Evolutionary conservation across 1,284 basidiomycete species (phyloP).

Genomic region (Laetiporus sulphureus): DNA sequence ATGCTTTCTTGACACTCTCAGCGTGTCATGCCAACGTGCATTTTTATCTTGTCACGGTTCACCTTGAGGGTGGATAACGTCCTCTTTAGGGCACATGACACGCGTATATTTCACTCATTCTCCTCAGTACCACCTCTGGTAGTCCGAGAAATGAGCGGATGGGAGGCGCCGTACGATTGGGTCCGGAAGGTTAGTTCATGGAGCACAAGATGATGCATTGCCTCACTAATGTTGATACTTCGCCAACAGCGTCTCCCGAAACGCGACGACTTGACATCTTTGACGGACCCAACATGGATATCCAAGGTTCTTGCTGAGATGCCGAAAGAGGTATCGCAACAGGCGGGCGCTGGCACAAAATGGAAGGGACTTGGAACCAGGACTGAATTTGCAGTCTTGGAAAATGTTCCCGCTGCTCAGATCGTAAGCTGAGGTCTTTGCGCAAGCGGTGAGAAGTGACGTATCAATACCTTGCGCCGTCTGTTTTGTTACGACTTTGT

Average conservation of each 20-base stretch:
- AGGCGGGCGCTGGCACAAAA: constrained; percentile 56
- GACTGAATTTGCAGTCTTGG: constrained; percentile 31
- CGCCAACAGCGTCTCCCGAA: constrained; percentile 61
- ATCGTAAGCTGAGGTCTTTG: no score
- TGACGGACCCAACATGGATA: constrained; percentile 88
- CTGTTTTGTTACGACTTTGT: no score
- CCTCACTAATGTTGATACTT: no score
- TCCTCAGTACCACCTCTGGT: constrained; percentile 50
- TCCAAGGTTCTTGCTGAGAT: constrained; percentile 68
- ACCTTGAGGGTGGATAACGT: constrained; percentile 96
- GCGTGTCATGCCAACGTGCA: constrained; percentile 97
- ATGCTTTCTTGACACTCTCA: constrained; percentile 24
- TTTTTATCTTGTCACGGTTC: constrained; percentile 89
- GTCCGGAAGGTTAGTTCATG: constrained; percentile 62
- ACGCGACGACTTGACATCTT: constrained; percentile 80
- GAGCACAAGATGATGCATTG: not conserved
- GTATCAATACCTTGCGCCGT: no score
- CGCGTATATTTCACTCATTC: constrained; percentile 87
- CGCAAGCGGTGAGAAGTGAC: no score
- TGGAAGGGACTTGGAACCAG: constrained; percentile 72
- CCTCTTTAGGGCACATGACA: constrained; percentile 88
- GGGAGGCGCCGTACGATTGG: constrained; percentile 83
- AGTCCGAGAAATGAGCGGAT: constrained; percentile 80
- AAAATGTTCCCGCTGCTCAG: no score
- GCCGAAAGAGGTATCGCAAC: constrained; percentile 51